Evolutionary conservation across 306 rosid species (phyloP), one percentile per base, ranked within the genome.

Genomic region (Hylodesmum podocarpum): DNA sequence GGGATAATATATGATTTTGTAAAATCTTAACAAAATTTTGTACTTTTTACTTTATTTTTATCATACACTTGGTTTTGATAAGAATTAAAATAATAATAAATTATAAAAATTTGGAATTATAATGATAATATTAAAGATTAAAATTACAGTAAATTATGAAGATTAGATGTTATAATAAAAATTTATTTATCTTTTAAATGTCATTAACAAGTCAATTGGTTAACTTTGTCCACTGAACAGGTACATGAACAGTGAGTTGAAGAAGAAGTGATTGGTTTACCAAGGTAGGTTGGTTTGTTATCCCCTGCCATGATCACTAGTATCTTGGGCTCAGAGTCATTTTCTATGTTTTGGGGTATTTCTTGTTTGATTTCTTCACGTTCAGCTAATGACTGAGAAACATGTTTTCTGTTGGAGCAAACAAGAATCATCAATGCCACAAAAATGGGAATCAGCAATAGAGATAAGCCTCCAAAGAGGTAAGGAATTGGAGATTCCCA

Each of bases 401-500:
- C n/a, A 58, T 57, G 81, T 24, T 75, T 81, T 31, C 82, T 53
- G 80, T 59, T 77, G 10, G 91, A 88, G 76, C 87, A 92, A 4
- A 76, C 25, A 37, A 92, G 90, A 75, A 90, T 40, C 36, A 88
- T 24, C 69, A 92, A 69, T 39, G 96, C 88, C 21, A 71, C 72
- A 31, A 66, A 64, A 65, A 90, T 87, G 28, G 88, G 87, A 12
- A 78, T 31, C 33, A 92, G 18, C 79, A 82, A 65, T 6, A 88
- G 0, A 1, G 83, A 84, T 21, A 92, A 46, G 82, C 92, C 55
- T 7, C 96, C 94, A 62, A 88, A 90, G 44, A 92, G 91, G 76
- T 92, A 92, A 12, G 91, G 96, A 8, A 81, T 40, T n/a, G 94
- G 89, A 58, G 94, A 84, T 31, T 46, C 79, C 96, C 88, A 88